Base-by-base conservation (phyloP, 2,329 filamentous ascomycete genomes). In the Colletotrichum sp. region DNA sequence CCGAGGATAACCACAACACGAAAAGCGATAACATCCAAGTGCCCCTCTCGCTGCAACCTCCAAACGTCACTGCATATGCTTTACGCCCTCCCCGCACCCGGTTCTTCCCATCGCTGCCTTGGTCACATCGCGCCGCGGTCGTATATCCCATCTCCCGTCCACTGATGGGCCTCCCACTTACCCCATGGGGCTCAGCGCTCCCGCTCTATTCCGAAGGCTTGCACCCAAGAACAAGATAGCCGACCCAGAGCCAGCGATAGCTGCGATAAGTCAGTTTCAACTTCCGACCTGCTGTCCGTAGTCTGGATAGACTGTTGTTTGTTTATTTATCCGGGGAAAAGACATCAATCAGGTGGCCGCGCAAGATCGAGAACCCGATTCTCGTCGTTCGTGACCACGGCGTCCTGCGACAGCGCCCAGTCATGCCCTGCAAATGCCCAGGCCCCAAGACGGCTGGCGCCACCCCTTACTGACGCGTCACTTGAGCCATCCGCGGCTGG, bases 221-320 rank as follows among this genome's bases (percentile, higher is more conserved):
- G 69, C 65, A 69, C 59, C 26, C 18, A 52, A 21, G 43, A 21
- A 52, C 2, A 4, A 56, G 69, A 73, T 75, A 75, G 64, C 73
- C 73, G 73, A 73, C 24, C 62, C 18, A 59, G n/a, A 30, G n/a
- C 52, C 28, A 62, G 13, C 36, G 21, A 28, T 52, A 34, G 56
- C 67, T 36, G n/a, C 43, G 73, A 73, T 69, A 75, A 75, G 69
- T 30, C 73, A 68, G 73, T 73, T 73, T 69, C 64, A 28, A 75
- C 73, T 59, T 26, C 73, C 26, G 24, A 21, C 24, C 1, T 32
- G 32, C 18, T 18, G 18, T 34, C 34, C 48, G 34, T 24, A 28
- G 16, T 48, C 5, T 43, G 0, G 36, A 0, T 36, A 14, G 24
- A 28, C 63, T 26, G 18, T 12, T 34, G 26, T 56, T 26, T 26